Percentiles rank a stretch among this genome's conserved stretches.
Conservation (phyloP, 2,329 filamentous ascomycete species). For the Trichophyton benhamiae region DNA sequence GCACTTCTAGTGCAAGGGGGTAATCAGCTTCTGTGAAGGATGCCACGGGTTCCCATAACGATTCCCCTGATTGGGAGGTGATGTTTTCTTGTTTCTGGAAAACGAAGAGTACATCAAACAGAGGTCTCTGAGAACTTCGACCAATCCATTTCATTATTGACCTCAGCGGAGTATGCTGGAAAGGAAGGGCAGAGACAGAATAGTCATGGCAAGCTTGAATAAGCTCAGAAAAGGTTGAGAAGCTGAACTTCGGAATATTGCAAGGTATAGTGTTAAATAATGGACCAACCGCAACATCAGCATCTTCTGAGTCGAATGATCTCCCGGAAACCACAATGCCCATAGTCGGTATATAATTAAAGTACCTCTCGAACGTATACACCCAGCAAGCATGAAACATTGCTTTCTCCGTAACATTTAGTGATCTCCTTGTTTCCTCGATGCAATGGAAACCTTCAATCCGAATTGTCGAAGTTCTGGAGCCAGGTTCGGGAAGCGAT, state of each 20-base stretch:
- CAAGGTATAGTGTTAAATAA: constrained; percentile 85
- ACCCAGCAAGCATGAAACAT: constrained; percentile 66
- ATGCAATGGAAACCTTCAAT: constrained; percentile 34
- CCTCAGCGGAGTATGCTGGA: constrained; percentile 66
- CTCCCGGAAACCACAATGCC: constrained; percentile 73
- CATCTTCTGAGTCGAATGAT: constrained; percentile 50
- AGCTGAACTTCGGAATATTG: constrained; percentile 35
- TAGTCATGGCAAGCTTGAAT: constrained; percentile 57
- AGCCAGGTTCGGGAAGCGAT: constrained; percentile 8
- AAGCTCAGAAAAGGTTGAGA: constrained; percentile 47
- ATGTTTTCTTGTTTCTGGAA: constrained; percentile 49
- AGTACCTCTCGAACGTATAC: constrained; percentile 45
- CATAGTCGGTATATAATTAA: constrained; percentile 41
- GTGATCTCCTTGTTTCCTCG: constrained; percentile 41
- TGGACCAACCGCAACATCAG: constrained; percentile 61
- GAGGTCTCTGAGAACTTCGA: constrained; percentile 39
- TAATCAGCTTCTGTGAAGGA: constrained; percentile 50
- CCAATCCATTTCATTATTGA: constrained; percentile 70
- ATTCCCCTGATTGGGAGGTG: constrained; percentile 16
- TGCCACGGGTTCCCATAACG: constrained; percentile 45
- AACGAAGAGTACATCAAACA: constrained; percentile 74
- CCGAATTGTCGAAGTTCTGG: constrained; percentile 14
- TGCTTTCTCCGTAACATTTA: constrained; percentile 67
- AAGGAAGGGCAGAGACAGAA: constrained; percentile 54
- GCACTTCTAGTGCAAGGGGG: constrained; percentile 64